Conservation (phyloP, 1,139 yeast species). For the Sugiyamaella paludigena region DNA sequence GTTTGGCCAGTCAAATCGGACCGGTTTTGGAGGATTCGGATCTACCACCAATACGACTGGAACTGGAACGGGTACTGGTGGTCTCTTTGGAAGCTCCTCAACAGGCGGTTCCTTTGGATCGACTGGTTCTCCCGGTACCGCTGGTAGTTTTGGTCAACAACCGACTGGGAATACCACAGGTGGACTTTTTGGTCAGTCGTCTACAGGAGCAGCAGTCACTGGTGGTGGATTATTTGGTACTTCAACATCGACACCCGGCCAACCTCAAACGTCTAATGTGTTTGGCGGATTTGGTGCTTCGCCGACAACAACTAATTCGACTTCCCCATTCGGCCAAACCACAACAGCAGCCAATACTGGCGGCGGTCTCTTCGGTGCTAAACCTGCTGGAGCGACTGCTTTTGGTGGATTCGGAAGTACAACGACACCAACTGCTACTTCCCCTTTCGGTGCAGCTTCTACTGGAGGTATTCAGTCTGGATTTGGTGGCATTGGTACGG, state of each 20-base stretch:
- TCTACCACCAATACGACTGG: slow-evolving; percentile 27
- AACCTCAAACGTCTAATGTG: slow-evolving; percentile 19
- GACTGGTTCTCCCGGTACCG: slow-evolving; percentile 1
- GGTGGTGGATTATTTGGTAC: slow-evolving; percentile 41
- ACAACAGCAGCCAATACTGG: slow-evolving; percentile 16
- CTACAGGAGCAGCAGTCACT: slow-evolving; percentile 23
- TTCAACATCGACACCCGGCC: slow-evolving; percentile 15
- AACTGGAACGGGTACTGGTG: slow-evolving; percentile 22
- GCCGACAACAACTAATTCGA: slow-evolving; percentile 22
- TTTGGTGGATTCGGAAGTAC: slow-evolving; percentile 42
- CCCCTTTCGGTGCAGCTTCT: slow-evolving; percentile 27
- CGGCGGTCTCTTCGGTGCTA: slow-evolving; percentile 21
- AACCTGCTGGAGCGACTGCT: slow-evolving; percentile 25
- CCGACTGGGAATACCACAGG: slow-evolving; percentile 2
- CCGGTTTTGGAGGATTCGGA: slow-evolving; percentile 35
- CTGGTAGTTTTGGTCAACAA: slow-evolving; percentile 2
- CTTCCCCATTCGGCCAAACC: slow-evolving; percentile 32
- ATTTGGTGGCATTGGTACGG: slow-evolving; percentile 25
- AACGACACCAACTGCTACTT: slow-evolving; percentile 33
- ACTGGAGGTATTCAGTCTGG: slow-evolving; percentile 35
- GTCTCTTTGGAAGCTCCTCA: slow-evolving; percentile 31
- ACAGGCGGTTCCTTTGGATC: slow-evolving; percentile 22
- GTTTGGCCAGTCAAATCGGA: slow-evolving; percentile 30
- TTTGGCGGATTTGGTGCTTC: slow-evolving; percentile 35
- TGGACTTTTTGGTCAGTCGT: slow-evolving; percentile 15